Conservation (phyloP, 176 grass and related monocot species). For the Thalia dealbata region DNA sequence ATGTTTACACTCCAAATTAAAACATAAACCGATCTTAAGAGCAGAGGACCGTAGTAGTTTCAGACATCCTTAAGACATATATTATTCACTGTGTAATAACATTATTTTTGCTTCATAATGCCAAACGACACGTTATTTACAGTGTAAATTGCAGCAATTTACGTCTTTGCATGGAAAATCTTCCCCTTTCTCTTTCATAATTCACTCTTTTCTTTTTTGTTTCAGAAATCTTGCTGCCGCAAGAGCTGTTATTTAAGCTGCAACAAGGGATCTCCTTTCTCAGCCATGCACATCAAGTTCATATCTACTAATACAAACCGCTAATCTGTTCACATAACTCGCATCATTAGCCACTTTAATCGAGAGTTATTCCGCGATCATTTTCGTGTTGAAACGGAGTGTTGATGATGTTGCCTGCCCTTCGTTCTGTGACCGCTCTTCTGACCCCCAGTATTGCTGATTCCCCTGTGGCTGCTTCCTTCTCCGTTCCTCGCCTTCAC, state of each 20-base stretch:
- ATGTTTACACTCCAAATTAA: too few species aligned
- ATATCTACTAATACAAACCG: background rate
- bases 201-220: too few species aligned
- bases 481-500: background rate
- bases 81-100: too few species aligned
- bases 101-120: background rate
- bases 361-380: background rate
- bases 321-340: background rate
- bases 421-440: constrained; percentile 5
- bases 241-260: background rate
- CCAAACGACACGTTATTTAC: too few species aligned
- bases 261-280: background rate
- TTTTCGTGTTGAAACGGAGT: background rate
- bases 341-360: background rate
- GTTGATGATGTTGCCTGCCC: background rate
- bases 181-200: too few species aligned
- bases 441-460: background rate
- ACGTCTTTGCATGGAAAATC: too few species aligned
- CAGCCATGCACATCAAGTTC: background rate
- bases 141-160: too few species aligned
- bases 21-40: too few species aligned
- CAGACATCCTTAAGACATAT: too few species aligned
- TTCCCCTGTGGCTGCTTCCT: constrained; percentile 9
- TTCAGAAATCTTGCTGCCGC: too few species aligned
- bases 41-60: too few species aligned